Percentiles rank a stretch among this genome's conserved stretches.
phyloP scores from a whole-genome alignment of 805 yeast species.

The Saccharomycopsis sp. region DNA sequence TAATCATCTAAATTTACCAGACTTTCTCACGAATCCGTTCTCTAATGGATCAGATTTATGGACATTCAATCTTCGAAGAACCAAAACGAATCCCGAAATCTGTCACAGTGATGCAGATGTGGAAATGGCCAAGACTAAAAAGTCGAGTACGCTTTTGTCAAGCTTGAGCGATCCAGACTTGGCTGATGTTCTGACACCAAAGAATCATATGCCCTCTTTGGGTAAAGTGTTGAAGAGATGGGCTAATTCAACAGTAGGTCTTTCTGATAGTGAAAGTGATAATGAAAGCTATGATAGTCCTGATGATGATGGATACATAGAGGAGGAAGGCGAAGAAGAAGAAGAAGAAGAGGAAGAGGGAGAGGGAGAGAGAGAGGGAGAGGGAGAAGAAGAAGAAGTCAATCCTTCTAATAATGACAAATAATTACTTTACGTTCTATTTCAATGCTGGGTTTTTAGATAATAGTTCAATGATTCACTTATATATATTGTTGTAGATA shows the following conservation, averaged over 20 bases:
- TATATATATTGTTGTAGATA: too few relatives aligned
- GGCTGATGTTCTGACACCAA: slow-evolving; percentile 17
- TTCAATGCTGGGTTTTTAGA: too few relatives aligned
- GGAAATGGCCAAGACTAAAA: not conserved
- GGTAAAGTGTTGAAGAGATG: slow-evolving; percentile 17
- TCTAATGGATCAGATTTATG: not conserved
- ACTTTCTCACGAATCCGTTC: not conserved
- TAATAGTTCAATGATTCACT: too few relatives aligned
- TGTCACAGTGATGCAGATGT: not conserved
- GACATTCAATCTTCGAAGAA: slow-evolving; percentile 1
- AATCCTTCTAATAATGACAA: too few relatives aligned
- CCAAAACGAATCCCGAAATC: not conserved
- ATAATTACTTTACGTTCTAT: too few relatives aligned
- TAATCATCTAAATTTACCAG: not conserved
- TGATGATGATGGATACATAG: slow-evolving; percentile 1
- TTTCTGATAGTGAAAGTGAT: slow-evolving; percentile 20
- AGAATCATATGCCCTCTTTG: slow-evolving; percentile 10
- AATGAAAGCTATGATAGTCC: slow-evolving; percentile 1
- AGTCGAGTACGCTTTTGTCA: not conserved
- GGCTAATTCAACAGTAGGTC: slow-evolving; percentile 21
- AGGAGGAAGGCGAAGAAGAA: slow-evolving; percentile 9
- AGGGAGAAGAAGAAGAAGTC: too few relatives aligned
- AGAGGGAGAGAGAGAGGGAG: too few relatives aligned
- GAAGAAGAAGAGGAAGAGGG: too few relatives aligned
- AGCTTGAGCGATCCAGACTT: not conserved